Conservation (phyloP, 495 filamentous ascomycete species). For the Xylaria castorea region DNA sequence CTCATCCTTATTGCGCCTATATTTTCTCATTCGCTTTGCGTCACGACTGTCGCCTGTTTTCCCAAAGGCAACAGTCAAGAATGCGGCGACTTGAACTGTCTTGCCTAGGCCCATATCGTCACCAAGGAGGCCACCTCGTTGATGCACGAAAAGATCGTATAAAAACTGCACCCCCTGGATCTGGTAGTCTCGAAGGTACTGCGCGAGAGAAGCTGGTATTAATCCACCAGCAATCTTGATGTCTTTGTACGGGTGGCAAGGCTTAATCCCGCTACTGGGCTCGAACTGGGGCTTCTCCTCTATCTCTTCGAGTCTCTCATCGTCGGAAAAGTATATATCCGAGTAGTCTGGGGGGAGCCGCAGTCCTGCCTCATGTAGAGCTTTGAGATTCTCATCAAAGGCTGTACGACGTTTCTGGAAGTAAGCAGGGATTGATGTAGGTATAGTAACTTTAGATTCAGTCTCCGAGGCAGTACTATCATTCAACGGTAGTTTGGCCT, state of each 20-base stretch:
- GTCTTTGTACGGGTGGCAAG: conserved; percentile 73
- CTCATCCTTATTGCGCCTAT: conserved; percentile 61
- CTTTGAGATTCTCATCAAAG: conserved; percentile 64
- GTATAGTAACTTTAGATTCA: conserved; percentile 22
- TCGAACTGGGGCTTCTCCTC: conserved; percentile 75
- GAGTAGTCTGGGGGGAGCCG: conserved; percentile 81
- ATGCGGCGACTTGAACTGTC: conserved; percentile 95
- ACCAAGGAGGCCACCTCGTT: conserved; percentile 86
- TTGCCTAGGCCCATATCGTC: conserved; percentile 99
- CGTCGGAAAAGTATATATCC: conserved; percentile 86
- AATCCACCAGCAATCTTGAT: conserved; percentile 79
- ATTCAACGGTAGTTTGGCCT: conserved; percentile 22
- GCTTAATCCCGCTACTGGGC: conserved; percentile 56
- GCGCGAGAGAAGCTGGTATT: conserved; percentile 89
- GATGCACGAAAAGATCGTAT: conserved; percentile 89
- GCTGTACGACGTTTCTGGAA: conserved; percentile 58
- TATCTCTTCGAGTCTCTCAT: conserved; percentile 68
- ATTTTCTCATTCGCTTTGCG: conserved; percentile 88
- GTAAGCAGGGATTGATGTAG: conserved; percentile 51
- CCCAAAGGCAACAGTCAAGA: conserved; percentile 90
- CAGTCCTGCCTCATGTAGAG: conserved; percentile 70
- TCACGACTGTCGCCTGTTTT: conserved; percentile 94
- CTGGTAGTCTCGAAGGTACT: conserved; percentile 93
- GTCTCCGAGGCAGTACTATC: conserved; percentile 31
- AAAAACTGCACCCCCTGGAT: conserved; percentile 85